A percentile compares a stretch with the other conserved stretches of the same genome.
These are phyloP conservation scores for Acanthamoeba castellanii DNA, from an alignment of 208 protist species.

Conservation along the genomic window DNA sequence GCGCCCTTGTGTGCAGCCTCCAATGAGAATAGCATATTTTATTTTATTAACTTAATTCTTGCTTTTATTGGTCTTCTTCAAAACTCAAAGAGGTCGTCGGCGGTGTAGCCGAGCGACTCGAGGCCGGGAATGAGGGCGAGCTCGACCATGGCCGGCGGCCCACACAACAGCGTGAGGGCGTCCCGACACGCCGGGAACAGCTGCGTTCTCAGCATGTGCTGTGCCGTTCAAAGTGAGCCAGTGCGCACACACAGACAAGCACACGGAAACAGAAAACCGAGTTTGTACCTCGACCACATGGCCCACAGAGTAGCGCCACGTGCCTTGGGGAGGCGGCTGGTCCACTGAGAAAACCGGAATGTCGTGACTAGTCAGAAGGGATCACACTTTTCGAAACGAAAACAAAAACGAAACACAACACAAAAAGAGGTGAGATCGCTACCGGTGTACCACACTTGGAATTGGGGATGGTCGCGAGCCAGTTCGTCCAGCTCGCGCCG, in stretches of 20 bases:
- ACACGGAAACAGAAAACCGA: no score
- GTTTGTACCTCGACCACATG: neutral
- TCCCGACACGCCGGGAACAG: neutral
- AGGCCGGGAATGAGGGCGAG: slow-evolving; percentile 16
- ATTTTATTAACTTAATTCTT: no score
- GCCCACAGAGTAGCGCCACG: neutral
- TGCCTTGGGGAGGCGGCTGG: neutral
- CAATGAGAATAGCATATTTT: no score
- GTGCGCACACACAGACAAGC: neutral
- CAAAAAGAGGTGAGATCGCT: neutral
- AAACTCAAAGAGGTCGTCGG: slow-evolving; percentile 12
- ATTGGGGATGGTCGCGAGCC: slow-evolving; percentile 92
- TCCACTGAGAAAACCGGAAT: neutral
- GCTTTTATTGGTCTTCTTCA: no score
- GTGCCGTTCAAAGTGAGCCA: no score
- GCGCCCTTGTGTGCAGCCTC: no score
- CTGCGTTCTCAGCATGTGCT: slow-evolving; percentile 34
- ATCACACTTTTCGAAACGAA: no score
- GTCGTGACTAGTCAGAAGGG: no score
- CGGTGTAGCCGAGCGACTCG: slow-evolving; percentile 10
- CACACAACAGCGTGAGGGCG: neutral
- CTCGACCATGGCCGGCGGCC: slow-evolving; percentile 4
- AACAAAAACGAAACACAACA: neutral
- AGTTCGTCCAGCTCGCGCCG: slow-evolving; percentile 94
- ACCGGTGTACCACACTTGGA: slow-evolving; percentile 94